A percentile compares a stretch with the other conserved stretches of the same genome.
Conservation (phyloP, 352 stramenopile species). For the Phytophthora uliginosa region DNA sequence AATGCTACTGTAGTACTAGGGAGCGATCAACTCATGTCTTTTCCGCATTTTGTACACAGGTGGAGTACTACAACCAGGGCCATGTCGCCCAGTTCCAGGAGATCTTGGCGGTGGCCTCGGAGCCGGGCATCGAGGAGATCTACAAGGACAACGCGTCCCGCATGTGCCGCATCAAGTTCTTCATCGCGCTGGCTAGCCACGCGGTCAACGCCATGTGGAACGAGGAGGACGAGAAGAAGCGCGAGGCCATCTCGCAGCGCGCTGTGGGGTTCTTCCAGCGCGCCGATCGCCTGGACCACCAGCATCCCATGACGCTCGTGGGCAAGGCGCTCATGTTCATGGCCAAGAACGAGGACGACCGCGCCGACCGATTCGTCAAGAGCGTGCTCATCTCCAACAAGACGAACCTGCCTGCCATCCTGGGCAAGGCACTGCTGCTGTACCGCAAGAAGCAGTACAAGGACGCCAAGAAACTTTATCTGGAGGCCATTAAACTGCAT, state of each 20-base stretch:
- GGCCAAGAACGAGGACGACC: slow-evolving; percentile 93
- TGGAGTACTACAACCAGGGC: slow-evolving; percentile 93
- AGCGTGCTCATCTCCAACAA: slow-evolving; percentile 92
- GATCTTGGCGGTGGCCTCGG: slow-evolving; percentile 84
- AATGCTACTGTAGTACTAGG: not conserved
- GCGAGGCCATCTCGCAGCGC: slow-evolving; percentile 80
- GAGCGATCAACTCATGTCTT: not conserved
- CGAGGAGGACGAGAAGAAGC: slow-evolving; percentile 91
- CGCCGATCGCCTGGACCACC: slow-evolving; percentile 90
- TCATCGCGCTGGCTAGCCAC: slow-evolving; percentile 88
- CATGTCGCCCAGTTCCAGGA: slow-evolving; percentile 86
- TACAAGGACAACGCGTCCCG: slow-evolving; percentile 90
- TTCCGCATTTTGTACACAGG: slow-evolving; percentile 37
- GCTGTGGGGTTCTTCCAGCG: slow-evolving; percentile 90
- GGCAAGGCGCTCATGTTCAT: slow-evolving; percentile 95
- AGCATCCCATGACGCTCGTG: slow-evolving; percentile 92
- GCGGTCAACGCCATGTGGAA: slow-evolving; percentile 92
- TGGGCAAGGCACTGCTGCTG: slow-evolving; percentile 88
- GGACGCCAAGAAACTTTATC: slow-evolving; percentile 94
- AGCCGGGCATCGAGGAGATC: slow-evolving; percentile 89
- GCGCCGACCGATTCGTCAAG: slow-evolving; percentile 93
- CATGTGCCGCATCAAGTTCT: slow-evolving; percentile 91
- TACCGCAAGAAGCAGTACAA: slow-evolving; percentile 92
- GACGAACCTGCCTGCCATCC: slow-evolving; percentile 88
- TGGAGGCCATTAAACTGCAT: slow-evolving; percentile 95